Percentiles rank a stretch among this genome's conserved stretches.
Conservation (phyloP, 225 moss, liverwort and hornwort species). For the Pleurozium schreberi region DNA sequence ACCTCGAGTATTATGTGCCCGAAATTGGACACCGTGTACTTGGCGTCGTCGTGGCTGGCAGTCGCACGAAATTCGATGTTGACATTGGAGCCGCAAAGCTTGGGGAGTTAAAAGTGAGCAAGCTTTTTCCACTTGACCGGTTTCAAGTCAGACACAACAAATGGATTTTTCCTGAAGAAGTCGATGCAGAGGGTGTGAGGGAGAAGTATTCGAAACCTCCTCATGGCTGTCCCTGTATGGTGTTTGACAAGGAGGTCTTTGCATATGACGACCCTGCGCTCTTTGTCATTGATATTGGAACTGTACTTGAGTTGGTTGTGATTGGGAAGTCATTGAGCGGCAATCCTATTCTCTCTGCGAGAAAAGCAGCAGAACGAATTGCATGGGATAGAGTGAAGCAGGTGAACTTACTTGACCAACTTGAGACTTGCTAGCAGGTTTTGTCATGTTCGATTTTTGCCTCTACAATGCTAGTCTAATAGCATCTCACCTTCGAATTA, state of each 20-base stretch:
- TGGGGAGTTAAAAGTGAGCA: slow-evolving; percentile 52
- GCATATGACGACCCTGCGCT: slow-evolving; percentile 2
- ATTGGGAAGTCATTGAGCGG: slow-evolving; percentile 38
- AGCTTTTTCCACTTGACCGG: slow-evolving; percentile 58
- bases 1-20: slow-evolving; percentile 46
- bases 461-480: background rate
- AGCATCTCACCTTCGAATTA: background rate
- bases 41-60: slow-evolving; percentile 65
- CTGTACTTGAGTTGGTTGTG: slow-evolving; percentile 49
- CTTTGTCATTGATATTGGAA: slow-evolving; percentile 40
- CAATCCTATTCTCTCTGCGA: slow-evolving; percentile 49
- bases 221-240: slow-evolving; percentile 33
- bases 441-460: background rate
- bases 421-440: background rate
- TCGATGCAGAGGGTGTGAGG: background rate
- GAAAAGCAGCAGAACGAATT: slow-evolving; percentile 31
- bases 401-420: slow-evolving; percentile 18
- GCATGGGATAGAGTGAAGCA: slow-evolving; percentile 72
- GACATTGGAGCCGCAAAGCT: slow-evolving; percentile 60
- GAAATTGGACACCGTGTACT: slow-evolving; percentile 49
- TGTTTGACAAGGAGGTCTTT: slow-evolving; percentile 37
- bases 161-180: slow-evolving; percentile 24
- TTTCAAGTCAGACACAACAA: slow-evolving; percentile 30
- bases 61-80: slow-evolving; percentile 41
- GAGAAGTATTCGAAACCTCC: slow-evolving; percentile 3